phyloP scores from a whole-genome alignment of 2,329 filamentous ascomycete genomes.

The Lachnellula occidentalis region DNA sequence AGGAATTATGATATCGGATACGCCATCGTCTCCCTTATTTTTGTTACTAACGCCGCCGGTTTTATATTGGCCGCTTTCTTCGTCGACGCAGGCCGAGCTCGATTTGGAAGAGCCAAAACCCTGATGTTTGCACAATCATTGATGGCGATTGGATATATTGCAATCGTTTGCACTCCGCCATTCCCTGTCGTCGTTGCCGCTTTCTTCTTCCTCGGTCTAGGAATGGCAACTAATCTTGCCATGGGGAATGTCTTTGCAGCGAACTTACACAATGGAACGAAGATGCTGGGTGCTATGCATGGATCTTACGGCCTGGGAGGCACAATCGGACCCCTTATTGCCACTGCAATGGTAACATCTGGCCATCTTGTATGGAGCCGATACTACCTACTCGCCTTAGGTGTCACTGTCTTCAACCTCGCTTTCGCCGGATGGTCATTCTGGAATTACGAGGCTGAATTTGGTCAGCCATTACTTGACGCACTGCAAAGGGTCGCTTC shows the following conservation, averaged over 20 bases:
- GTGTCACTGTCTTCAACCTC: constrained; percentile 51
- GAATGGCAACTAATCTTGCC: constrained; percentile 50
- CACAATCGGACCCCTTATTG: constrained; percentile 63
- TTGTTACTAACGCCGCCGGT: constrained; percentile 70
- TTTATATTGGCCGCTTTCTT: constrained; percentile 69
- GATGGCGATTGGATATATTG: constrained; percentile 56
- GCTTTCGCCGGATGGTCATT: constrained; percentile 61
- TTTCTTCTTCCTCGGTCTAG: constrained; percentile 65
- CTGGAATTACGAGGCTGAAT: constrained; percentile 61
- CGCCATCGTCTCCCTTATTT: constrained; percentile 73
- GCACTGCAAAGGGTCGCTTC: constrained; percentile 39
- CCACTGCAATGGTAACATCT: constrained; percentile 63
- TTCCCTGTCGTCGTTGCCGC: constrained; percentile 61
- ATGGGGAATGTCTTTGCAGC: constrained; percentile 56
- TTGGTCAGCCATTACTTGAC: constrained; percentile 35
- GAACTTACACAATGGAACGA: constrained; percentile 47
- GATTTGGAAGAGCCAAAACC: constrained; percentile 60
- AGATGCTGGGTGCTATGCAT: constrained; percentile 57
- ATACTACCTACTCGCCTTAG: constrained; percentile 66
- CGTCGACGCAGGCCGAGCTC: constrained; percentile 55
- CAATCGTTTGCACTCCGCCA: constrained; percentile 62
- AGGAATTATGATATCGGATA: constrained; percentile 70
- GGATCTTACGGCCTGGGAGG: constrained; percentile 63
- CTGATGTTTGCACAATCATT: constrained; percentile 54
- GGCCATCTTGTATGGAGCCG: constrained; percentile 57